Evolutionary conservation across 2,329 filamentous ascomycete genomes (phyloP).

Genomic region (Dactylonectria estremocensis): DNA sequence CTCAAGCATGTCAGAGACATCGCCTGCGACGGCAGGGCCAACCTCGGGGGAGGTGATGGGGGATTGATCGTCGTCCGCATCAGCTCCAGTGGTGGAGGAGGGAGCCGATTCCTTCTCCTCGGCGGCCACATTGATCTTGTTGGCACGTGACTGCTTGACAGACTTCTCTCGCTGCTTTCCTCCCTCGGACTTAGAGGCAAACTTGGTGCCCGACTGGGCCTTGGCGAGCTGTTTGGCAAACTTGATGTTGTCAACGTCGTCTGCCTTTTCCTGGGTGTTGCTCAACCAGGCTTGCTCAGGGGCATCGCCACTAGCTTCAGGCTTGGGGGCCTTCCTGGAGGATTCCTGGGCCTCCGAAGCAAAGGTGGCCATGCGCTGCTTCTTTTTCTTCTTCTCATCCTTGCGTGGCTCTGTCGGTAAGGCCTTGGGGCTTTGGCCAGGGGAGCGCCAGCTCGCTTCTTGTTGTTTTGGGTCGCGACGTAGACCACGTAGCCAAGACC

Average conservation of each 20-base stretch:
- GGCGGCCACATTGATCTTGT: slow-evolving; percentile 62
- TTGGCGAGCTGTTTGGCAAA: slow-evolving; percentile 83
- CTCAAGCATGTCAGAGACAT: slow-evolving; percentile 95
- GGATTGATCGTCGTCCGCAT: slow-evolving; percentile 87
- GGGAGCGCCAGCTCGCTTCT: slow-evolving; percentile 49
- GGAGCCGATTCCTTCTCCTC: slow-evolving; percentile 61
- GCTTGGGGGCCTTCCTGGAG: slow-evolving; percentile 57
- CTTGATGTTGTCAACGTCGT: slow-evolving; percentile 78
- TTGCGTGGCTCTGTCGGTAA: slow-evolving; percentile 55
- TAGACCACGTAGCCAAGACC: slow-evolving; percentile 56
- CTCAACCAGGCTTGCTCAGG: slow-evolving; percentile 50
- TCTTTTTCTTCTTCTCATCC: slow-evolving; percentile 62
- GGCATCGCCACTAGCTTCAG: slow-evolving; percentile 52
- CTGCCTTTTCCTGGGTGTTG: slow-evolving; percentile 56
- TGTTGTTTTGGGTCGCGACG: slow-evolving; percentile 54
- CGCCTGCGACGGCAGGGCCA: slow-evolving; percentile 71
- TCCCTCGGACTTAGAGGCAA: slow-evolving; percentile 66
- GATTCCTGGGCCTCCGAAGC: slow-evolving; percentile 55
- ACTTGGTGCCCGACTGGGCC: slow-evolving; percentile 78
- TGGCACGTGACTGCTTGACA: slow-evolving; percentile 77
- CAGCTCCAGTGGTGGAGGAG: slow-evolving; percentile 80
- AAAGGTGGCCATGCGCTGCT: slow-evolving; percentile 62
- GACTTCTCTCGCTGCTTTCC: slow-evolving; percentile 78
- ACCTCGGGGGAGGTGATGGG: slow-evolving; percentile 76
- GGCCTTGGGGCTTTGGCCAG: slow-evolving; percentile 51